These are phyloP conservation scores for Dactylellina leptospora DNA, from an alignment of 2,329 filamentous ascomycete genomes.

Conservation along the genomic window DNA sequence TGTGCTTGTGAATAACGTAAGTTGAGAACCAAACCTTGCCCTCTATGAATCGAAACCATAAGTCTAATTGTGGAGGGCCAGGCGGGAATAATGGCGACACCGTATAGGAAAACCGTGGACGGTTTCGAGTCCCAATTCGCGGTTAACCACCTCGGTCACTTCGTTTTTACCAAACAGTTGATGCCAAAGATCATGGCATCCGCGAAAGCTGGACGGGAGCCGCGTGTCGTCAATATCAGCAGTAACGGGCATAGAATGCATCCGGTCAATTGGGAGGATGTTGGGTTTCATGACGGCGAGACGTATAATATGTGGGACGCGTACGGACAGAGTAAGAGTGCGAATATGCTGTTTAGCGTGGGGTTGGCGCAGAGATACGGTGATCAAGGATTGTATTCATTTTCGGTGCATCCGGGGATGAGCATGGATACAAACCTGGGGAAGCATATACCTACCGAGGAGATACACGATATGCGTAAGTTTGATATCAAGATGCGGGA, in stretches of 20 bases:
- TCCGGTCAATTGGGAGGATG: constrained; percentile 63
- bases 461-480: constrained; percentile 25
- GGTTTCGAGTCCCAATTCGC: constrained; percentile 61
- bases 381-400: constrained; percentile 59
- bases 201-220: constrained; percentile 35
- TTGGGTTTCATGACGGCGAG: constrained; percentile 61
- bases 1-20: constrained; percentile 62
- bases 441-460: constrained; percentile 16
- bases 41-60: not conserved
- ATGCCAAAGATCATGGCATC: constrained; percentile 57
- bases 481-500: not conserved
- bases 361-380: constrained; percentile 60
- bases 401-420: constrained; percentile 62
- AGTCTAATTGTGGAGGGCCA: not conserved
- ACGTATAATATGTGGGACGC: constrained; percentile 61
- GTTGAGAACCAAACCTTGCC: too few relatives aligned
- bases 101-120: constrained; percentile 58
- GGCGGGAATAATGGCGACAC: constrained; percentile 59
- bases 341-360: constrained; percentile 64
- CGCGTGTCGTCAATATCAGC: constrained; percentile 62
- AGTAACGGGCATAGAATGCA: constrained; percentile 63
- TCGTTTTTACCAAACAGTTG: constrained; percentile 61
- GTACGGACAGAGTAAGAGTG: constrained; percentile 66
- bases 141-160: constrained; percentile 61
- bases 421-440: constrained; percentile 21